A percentile compares a stretch with the other conserved stretches of the same genome.
Conservation (phyloP, 495 filamentous ascomycete genomes). For the Penicillium dipodomyicola region DNA sequence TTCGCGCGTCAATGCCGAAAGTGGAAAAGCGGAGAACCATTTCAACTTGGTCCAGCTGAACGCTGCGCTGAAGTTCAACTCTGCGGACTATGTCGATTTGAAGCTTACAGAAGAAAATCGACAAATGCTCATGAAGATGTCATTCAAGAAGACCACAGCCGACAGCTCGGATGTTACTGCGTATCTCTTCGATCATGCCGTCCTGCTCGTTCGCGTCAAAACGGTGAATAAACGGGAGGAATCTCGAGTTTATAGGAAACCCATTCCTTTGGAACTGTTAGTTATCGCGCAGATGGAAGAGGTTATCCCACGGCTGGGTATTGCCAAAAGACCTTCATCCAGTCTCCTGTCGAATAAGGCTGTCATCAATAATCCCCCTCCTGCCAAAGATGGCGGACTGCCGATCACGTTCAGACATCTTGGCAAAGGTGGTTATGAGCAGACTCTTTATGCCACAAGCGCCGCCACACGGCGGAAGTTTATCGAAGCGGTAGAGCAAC, state of each 20-base stretch:
- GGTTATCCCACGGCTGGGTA: conserved; percentile 75
- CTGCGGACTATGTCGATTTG: conserved; percentile 85
- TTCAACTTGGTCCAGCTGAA: conserved; percentile 94
- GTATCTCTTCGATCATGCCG: conserved; percentile 94
- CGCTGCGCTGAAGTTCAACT: conserved; percentile 80
- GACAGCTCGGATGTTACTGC: conserved; percentile 87
- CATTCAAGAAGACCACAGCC: conserved; percentile 85
- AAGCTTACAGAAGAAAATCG: conserved; percentile 93
- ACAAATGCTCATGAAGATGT: conserved; percentile 88
- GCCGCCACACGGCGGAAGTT: conserved; percentile 82
- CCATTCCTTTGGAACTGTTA: conserved; percentile 91
- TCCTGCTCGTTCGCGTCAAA: conserved; percentile 86
- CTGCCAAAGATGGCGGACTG: conserved; percentile 68
- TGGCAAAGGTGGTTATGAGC: conserved; percentile 92
- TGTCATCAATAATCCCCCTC: conserved; percentile 43
- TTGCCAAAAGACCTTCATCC: conserved; percentile 83
- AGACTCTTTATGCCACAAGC: conserved; percentile 75
- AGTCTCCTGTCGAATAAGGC: conserved; percentile 77
- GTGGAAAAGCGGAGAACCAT: conserved; percentile 95
- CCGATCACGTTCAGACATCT: conserved; percentile 98
- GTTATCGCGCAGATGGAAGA: conserved; percentile 97
- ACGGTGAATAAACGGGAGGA: conserved; percentile 90
- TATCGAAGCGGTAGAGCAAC: conserved; percentile 90
- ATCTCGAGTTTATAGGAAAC: conserved; percentile 89
- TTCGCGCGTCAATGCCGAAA: conserved; percentile 85